A percentile compares a stretch with the other conserved stretches of the same genome.
Evolutionary conservation across 2,329 filamentous ascomycete species (phyloP).

Genomic region (Diaporthe caulivora): DNA sequence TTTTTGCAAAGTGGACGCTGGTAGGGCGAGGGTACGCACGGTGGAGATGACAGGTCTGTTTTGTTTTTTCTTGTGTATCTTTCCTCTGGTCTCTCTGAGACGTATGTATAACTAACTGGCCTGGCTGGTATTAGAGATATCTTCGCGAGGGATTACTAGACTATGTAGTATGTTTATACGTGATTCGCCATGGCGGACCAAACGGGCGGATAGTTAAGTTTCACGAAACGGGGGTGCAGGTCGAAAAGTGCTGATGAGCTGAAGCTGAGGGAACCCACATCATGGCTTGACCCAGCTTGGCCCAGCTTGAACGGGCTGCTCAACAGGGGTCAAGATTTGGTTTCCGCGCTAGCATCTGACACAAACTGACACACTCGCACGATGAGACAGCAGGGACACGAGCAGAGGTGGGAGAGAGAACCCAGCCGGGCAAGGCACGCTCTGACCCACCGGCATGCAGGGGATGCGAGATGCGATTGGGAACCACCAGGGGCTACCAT

Average conservation of each 20-base stretch:
- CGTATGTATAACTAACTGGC: neutral
- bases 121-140: neutral
- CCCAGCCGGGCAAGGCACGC: slow-evolving; percentile 10
- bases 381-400: slow-evolving; percentile 20
- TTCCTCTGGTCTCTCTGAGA: neutral
- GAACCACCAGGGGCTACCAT: slow-evolving; percentile 2
- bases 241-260: neutral
- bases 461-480: slow-evolving; percentile 31
- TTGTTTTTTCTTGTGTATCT: neutral
- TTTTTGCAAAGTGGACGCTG: slow-evolving; percentile 16
- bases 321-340: slow-evolving; percentile 11
- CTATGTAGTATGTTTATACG: too few species aligned
- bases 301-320: neutral
- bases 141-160: neutral
- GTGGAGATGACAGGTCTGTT: slow-evolving; percentile 6
- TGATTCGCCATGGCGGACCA: slow-evolving; percentile 10
- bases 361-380: slow-evolving; percentile 28
- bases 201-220: slow-evolving; percentile 16
- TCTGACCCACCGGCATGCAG: slow-evolving; percentile 23
- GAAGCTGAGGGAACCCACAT: slow-evolving; percentile 21
- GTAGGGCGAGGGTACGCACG: slow-evolving; percentile 7
- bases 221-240: slow-evolving; percentile 14
- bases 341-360: slow-evolving; percentile 31
- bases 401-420: neutral
- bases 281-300: too few species aligned